These are phyloP conservation scores for Bauhinia variegata DNA, from an alignment of 306 rosid species.

Conservation along the genomic window DNA sequence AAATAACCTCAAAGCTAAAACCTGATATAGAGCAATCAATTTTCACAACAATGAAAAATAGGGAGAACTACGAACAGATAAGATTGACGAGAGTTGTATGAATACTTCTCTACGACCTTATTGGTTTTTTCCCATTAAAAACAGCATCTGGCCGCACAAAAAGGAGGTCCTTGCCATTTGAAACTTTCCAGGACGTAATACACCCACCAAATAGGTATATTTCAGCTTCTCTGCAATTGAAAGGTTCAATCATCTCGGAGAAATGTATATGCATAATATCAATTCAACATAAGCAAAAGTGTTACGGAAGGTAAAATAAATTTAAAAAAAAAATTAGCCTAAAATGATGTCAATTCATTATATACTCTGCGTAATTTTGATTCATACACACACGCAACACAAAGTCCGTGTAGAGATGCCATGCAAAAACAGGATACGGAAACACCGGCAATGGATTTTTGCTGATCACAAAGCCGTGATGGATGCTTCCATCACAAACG, in stretches of 20 bases:
- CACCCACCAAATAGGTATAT: constrained; percentile 82
- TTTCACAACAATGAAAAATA: background rate
- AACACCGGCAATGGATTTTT: background rate
- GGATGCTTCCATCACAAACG: background rate
- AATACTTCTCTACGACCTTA: constrained; percentile 60
- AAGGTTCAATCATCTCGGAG: constrained; percentile 15
- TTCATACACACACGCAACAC: background rate
- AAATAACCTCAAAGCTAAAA: background rate
- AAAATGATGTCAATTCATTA: too few species aligned
- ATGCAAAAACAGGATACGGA: background rate
- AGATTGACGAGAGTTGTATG: background rate
- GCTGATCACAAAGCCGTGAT: too few species aligned
- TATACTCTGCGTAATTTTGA: too few species aligned
- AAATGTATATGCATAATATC: background rate
- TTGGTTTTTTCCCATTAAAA: constrained; percentile 82
- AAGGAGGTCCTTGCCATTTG: constrained; percentile 79
- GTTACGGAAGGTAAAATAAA: background rate
- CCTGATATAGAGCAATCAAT: background rate
- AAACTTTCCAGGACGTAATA: constrained; percentile 83
- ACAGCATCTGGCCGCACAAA: constrained; percentile 95
- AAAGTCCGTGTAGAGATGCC: background rate
- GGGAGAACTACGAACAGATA: background rate
- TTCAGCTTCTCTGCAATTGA: constrained; percentile 78
- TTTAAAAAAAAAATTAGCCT: background rate
- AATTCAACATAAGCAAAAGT: background rate